phyloP scores from a whole-genome alignment of 169 alveolate species.

The Eimeria tenella region DNA sequence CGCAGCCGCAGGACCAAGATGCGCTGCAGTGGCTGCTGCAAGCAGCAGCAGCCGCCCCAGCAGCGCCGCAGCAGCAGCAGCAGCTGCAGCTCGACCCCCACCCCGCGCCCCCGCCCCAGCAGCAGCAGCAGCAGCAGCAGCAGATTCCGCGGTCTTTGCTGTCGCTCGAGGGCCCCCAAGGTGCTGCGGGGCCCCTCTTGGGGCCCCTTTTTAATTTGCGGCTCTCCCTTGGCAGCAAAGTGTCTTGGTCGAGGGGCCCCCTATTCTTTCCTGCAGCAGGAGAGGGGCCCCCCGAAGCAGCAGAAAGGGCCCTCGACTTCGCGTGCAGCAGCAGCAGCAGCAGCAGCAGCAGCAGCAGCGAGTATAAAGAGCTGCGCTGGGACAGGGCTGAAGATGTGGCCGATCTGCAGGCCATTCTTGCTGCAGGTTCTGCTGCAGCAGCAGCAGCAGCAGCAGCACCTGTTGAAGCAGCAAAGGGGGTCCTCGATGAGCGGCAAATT shows the following conservation, averaged over 20 bases:
- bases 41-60: slow-evolving; percentile 37
- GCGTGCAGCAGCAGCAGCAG: slow-evolving; percentile 53
- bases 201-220: slow-evolving; percentile 14
- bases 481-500: too few relatives aligned
- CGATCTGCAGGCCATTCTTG: neutral
- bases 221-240: neutral
- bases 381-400: neutral
- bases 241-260: slow-evolving; percentile 22
- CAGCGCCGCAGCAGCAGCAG: neutral
- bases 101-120: neutral
- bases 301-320: slow-evolving; percentile 40
- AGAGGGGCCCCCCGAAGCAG: slow-evolving; percentile 51
- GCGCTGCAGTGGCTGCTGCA: slow-evolving; percentile 31
- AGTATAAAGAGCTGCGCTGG: slow-evolving; percentile 1
- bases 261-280: neutral
- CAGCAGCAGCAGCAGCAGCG: slow-evolving; percentile 8
- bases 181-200: slow-evolving; percentile 13
- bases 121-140: neutral
- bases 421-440: too few relatives aligned
- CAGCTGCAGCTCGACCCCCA: too few relatives aligned
- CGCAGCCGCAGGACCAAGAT: neutral
- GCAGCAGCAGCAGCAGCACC: neutral
- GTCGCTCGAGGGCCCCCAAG: slow-evolving; percentile 38
- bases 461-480: neutral
- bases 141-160: neutral